Base-by-base conservation (phyloP, 176 grass and related monocot genomes). In the Triticum monococcum region DNA sequence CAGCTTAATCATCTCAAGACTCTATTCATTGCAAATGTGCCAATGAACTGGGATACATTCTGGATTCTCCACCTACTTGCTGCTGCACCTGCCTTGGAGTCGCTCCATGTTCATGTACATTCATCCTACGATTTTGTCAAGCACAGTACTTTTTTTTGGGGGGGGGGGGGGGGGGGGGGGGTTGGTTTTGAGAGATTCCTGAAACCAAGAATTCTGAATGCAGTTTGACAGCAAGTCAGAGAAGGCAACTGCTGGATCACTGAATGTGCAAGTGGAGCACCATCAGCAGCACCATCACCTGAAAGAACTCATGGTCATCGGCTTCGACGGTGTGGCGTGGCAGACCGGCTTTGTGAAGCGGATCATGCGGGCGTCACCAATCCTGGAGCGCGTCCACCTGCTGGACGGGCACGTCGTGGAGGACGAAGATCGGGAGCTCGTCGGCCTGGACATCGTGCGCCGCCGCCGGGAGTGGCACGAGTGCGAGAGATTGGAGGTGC, bases 21-120 rank as follows among this genome's bases (percentile, higher is more conserved):
- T 35, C 36, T 83, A n/a, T 88, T 77, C 24, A 28, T 88, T 14
- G 72, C 79, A 69, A 77, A 77, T 22, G 62, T 88, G 12, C 46
- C 62, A 23, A 35, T 59, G 32, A 77, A 57, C 12, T 46, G 80
- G 79, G 72, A 83, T 56, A 32, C 26, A 6, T 14, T 61, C 20
- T 83, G 79, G 86, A 88, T 83, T 67, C 45, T 83, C 18, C 63
- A 60, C 25, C 45, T 83, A 12, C 72, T 83, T 67, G 79, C 37
- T 57, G 32, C 45, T 52, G 72, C 79, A 4, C 79, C 62, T 32
- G 25, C 31, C 46, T 32, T 83, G 86, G 79, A 83, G 33, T 82
- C 71, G 0, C 38, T 82, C 71, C 71, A 68, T 67, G 62, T 82
- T 60, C 61, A 82, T 4, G 32, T 76, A 33, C 8, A 61, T 12